Percentiles rank a stretch among this genome's conserved stretches.
Evolutionary conservation across 768 basidiomycete species (phyloP).

Genomic region (Sarcomyxa edulis): DNA sequence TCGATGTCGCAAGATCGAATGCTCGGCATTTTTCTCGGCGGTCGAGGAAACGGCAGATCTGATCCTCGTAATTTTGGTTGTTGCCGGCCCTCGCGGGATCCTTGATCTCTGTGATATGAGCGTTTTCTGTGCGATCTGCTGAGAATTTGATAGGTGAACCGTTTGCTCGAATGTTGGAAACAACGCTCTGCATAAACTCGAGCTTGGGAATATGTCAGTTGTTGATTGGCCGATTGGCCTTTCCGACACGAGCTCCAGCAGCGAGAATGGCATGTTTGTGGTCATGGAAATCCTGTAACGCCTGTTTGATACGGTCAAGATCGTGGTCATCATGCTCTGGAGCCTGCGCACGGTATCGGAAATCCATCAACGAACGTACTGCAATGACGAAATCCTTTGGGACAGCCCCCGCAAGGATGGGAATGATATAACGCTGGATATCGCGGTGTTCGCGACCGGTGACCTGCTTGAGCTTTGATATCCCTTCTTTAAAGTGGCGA

Average conservation of each 20-base stretch:
- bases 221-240: slow-evolving; percentile 15
- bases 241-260: slow-evolving; percentile 20
- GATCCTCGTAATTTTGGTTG: slow-evolving; percentile 25
- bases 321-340: slow-evolving; percentile 16
- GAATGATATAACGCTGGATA: slow-evolving; percentile 28
- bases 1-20: slow-evolving; percentile 19
- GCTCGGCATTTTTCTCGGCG: slow-evolving; percentile 20
- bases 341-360: slow-evolving; percentile 29
- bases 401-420: slow-evolving; percentile 27
- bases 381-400: slow-evolving; percentile 21
- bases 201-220: slow-evolving; percentile 40
- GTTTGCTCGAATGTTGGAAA: slow-evolving; percentile 16
- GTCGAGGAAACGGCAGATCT: slow-evolving; percentile 28
- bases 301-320: slow-evolving; percentile 11
- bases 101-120: slow-evolving; percentile 27
- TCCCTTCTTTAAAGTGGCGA: slow-evolving; percentile 32
- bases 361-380: slow-evolving; percentile 29
- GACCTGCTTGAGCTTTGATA: slow-evolving; percentile 34
- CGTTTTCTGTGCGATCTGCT: slow-evolving; percentile 26
- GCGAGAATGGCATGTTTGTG: slow-evolving; percentile 28
- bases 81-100: slow-evolving; percentile 23
- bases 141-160: slow-evolving; percentile 30
- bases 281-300: slow-evolving; percentile 24
- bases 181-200: slow-evolving; percentile 29
- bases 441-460: slow-evolving; percentile 34